These are phyloP conservation scores for Paraphoma chrysanthemicola DNA, from an alignment of 2,329 filamentous ascomycete species.

Conservation along the genomic window DNA sequence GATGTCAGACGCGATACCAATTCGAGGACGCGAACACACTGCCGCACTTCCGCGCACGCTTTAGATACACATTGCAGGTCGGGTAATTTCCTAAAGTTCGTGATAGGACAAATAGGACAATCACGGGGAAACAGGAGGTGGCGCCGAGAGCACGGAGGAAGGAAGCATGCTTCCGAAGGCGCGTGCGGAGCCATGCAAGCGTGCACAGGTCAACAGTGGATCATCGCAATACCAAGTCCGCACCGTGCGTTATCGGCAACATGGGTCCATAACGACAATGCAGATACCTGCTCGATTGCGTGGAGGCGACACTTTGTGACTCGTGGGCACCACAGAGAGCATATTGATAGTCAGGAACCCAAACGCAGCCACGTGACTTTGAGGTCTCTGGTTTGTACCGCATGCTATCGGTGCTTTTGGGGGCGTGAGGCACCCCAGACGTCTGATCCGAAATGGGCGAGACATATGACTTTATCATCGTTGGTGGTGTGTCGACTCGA, in stretches of 20 bases:
- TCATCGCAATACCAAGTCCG: neutral
- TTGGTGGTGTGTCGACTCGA: slow-evolving; percentile 32
- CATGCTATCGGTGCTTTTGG: no score
- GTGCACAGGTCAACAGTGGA: neutral
- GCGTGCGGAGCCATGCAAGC: neutral
- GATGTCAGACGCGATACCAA: neutral
- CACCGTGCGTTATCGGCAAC: neutral
- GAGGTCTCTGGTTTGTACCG: no score
- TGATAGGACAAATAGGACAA: neutral
- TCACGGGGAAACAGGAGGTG: neutral
- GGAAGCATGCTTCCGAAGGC: neutral
- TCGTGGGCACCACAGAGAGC: neutral
- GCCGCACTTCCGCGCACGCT: neutral
- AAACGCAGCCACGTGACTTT: neutral
- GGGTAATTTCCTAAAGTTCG: neutral
- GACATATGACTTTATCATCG: slow-evolving; percentile 40
- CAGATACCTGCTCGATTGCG: neutral
- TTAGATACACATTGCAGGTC: neutral
- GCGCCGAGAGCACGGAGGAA: neutral
- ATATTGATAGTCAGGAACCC: neutral
- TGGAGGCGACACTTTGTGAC: neutral
- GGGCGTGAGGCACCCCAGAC: no score
- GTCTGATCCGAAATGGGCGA: neutral
- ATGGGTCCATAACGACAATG: neutral
- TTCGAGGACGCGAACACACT: neutral